Evolutionary conservation across 1,284 basidiomycete species (phyloP).

Genomic region (Microbotryum violaceum): DNA sequence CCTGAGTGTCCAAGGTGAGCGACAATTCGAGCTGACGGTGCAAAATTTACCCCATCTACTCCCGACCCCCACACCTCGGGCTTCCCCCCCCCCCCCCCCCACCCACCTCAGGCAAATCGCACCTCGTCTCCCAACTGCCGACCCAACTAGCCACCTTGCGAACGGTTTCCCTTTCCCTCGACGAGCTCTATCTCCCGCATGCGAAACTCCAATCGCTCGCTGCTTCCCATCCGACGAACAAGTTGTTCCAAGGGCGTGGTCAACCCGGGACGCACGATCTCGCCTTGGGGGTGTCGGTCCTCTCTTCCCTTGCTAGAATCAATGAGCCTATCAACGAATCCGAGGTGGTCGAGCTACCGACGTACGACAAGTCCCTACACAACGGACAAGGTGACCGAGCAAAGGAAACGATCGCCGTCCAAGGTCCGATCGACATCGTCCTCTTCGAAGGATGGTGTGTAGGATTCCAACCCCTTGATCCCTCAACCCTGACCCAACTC

Average conservation of each 20-base stretch:
- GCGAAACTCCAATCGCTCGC: conserved; percentile 53
- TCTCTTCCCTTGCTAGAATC: conserved; percentile 51
- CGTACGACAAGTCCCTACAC: conserved; percentile 78
- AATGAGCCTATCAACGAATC: conserved; percentile 36
- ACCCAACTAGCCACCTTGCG: conserved; percentile 50
- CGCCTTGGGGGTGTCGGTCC: conserved; percentile 51
- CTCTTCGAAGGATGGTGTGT: conserved; percentile 64
- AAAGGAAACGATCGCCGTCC: conserved; percentile 42
- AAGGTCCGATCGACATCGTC: conserved; percentile 64
- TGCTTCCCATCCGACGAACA: conserved; percentile 51
- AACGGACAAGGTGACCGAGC: conserved; percentile 73
- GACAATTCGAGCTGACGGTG: too few relatives aligned
- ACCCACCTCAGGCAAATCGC: conserved; percentile 61
- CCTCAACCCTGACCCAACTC: conserved; percentile 40
- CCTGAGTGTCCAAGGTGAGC: too few relatives aligned
- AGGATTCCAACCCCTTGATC: conserved; percentile 41
- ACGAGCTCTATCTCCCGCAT: conserved; percentile 77
- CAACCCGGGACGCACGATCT: conserved; percentile 84
- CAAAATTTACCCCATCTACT: not conserved
- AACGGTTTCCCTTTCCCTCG: conserved; percentile 65
- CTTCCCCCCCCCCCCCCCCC: too few relatives aligned
- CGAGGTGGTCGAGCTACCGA: conserved; percentile 55
- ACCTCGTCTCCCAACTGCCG: conserved; percentile 54
- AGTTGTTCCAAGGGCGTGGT: conserved; percentile 65
- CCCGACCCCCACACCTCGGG: not conserved